These are phyloP conservation scores for Bryum argenteum DNA, from an alignment of 225 moss, liverwort and hornwort species.

Conservation along the genomic window DNA sequence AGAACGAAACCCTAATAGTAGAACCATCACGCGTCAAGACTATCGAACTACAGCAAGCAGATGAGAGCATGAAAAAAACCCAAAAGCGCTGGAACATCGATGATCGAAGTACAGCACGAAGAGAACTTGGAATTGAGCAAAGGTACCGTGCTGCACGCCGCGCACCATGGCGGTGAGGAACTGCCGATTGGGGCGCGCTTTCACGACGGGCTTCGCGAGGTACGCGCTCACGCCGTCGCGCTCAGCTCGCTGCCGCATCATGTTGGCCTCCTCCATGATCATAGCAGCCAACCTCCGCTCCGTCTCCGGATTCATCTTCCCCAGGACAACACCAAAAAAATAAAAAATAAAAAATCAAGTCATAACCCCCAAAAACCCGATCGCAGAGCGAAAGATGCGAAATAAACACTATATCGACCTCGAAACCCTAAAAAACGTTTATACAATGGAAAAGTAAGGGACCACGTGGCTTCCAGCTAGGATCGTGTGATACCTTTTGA, in stretches of 20 bases:
- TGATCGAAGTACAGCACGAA: background rate
- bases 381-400: no score
- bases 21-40: background rate
- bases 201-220: slow-evolving; percentile 73
- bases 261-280: slow-evolving; percentile 92
- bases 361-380: background rate
- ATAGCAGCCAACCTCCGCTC: slow-evolving; percentile 76
- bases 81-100: background rate
- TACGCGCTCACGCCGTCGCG: slow-evolving; percentile 79
- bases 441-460: background rate
- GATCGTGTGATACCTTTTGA: background rate
- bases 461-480: slow-evolving; percentile 35
- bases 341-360: background rate
- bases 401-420: background rate
- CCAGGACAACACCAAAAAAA: background rate
- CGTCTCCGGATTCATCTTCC: slow-evolving; percentile 79
- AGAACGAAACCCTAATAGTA: background rate
- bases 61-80: background rate
- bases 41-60: background rate
- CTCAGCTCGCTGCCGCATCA: slow-evolving; percentile 76
- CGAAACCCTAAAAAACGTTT: background rate
- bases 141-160: slow-evolving; percentile 81
- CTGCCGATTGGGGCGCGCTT: slow-evolving; percentile 83
- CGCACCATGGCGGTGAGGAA: slow-evolving; percentile 88
- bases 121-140: background rate